Evolutionary conservation across 805 yeast species (phyloP).

Genomic region (Yamadazyma insecticola): DNA sequence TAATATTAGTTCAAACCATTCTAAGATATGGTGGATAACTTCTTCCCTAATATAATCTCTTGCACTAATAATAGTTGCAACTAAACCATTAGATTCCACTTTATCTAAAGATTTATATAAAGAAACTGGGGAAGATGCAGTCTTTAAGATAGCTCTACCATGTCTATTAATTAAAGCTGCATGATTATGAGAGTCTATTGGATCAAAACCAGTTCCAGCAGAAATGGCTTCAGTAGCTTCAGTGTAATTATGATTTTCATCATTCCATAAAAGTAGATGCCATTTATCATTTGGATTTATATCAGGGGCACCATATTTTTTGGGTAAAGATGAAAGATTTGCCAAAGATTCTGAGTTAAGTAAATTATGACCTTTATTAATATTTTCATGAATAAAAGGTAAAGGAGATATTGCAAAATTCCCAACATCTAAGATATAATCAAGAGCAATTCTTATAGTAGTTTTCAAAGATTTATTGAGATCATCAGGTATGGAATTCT

Average conservation of each 20-base stretch:
- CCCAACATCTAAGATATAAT: constrained; percentile 41
- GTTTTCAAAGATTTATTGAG: constrained; percentile 15
- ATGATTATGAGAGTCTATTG: constrained; percentile 23
- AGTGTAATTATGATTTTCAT: constrained; percentile 61
- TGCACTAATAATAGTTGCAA: constrained; percentile 50
- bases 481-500: constrained; percentile 6
- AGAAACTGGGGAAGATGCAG: constrained; percentile 17
- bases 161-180: constrained; percentile 44
- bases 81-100: constrained; percentile 47
- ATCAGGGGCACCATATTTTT: constrained; percentile 28
- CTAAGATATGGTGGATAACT: constrained; percentile 40
- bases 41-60: constrained; percentile 49
- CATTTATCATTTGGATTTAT: constrained; percentile 29
- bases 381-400: constrained; percentile 32
- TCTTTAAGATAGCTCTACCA: constrained; percentile 48
- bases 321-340: constrained; percentile 27
- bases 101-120: constrained; percentile 30
- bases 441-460: constrained; percentile 33
- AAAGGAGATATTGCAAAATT: constrained; percentile 34
- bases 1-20: constrained; percentile 46
- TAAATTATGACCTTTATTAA: constrained; percentile 18
- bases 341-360: constrained; percentile 24
- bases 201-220: constrained; percentile 23
- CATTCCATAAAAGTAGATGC: constrained; percentile 68
- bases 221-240: constrained; percentile 49